Evolutionary conservation across 176 grass and related monocot genomes (phyloP).

Genomic region (Hyparrhenia diplandra): DNA sequence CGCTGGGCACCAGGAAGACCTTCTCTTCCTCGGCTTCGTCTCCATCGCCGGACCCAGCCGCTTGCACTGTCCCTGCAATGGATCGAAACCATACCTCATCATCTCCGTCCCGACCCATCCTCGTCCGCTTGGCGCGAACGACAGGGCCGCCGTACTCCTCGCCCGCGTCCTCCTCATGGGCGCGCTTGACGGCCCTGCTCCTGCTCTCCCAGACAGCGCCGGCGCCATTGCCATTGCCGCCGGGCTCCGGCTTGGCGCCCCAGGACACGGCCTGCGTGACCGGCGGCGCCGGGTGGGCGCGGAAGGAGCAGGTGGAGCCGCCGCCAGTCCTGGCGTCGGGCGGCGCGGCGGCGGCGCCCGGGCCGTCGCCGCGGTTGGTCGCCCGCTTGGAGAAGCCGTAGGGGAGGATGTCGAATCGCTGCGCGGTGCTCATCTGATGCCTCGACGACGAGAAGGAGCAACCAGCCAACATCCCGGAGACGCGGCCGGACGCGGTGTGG

Average conservation of each 20-base stretch:
- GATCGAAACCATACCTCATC: constrained; percentile 88
- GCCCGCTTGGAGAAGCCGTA: constrained; percentile 74
- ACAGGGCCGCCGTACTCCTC: constrained; percentile 51
- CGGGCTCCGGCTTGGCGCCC: constrained; percentile 45
- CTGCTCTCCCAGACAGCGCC: constrained; percentile 31
- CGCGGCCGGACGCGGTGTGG: constrained; percentile 9
- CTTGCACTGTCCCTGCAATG: constrained; percentile 48
- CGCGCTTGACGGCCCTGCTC: constrained; percentile 54
- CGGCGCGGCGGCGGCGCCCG: constrained; percentile 33
- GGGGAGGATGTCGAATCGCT: constrained; percentile 68
- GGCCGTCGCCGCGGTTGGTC: background rate
- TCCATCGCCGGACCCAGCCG: constrained; percentile 13
- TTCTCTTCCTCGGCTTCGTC: constrained; percentile 56
- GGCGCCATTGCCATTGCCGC: constrained; percentile 3
- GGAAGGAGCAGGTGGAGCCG: constrained; percentile 53
- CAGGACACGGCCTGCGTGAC: constrained; percentile 50
- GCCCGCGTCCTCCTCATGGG: constrained; percentile 40
- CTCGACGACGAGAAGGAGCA: constrained; percentile 77
- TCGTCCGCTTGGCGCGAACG: constrained; percentile 68
- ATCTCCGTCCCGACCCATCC: constrained; percentile 41
- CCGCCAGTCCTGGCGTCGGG: constrained; percentile 31
- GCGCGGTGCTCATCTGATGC: constrained; percentile 88
- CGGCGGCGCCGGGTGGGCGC: constrained; percentile 46
- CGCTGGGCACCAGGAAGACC: constrained; percentile 68
- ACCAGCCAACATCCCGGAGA: constrained; percentile 92